phyloP scores from a whole-genome alignment of 2,329 filamentous ascomycete genomes.

The Emmonsiellopsis sp. region DNA sequence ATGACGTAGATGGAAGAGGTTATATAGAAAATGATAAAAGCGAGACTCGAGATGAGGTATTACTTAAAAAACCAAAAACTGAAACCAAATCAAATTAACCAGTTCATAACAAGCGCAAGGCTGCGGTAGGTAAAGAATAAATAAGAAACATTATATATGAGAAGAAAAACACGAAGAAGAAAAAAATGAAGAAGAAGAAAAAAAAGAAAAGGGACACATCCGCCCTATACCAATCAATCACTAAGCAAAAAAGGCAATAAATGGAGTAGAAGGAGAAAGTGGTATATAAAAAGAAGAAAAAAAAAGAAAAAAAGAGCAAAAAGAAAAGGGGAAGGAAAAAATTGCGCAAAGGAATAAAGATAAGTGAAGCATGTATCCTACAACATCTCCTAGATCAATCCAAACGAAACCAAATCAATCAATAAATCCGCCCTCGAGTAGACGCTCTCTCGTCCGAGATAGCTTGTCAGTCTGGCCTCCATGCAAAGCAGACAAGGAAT shows the following conservation, averaged over 20 bases:
- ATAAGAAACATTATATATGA: neutral
- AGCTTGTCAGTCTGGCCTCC: neutral
- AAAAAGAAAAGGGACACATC: neutral
- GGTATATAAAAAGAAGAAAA: neutral
- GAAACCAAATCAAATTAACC: neutral
- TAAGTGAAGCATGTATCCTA: neutral
- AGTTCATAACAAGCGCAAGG: neutral
- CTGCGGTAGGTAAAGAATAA: neutral
- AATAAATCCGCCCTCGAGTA: no score
- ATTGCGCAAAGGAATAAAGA: neutral
- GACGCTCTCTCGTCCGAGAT: no score
- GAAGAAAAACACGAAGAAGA: neutral
- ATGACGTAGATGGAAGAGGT: neutral
- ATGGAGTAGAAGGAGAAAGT: slow-evolving; percentile 6
- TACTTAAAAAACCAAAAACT: neutral
- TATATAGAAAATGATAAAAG: neutral
- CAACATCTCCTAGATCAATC: no score
- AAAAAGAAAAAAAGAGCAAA: neutral
- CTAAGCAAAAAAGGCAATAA: slow-evolving; percentile 4
- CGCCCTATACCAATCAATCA: no score
- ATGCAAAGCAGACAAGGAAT: neutral
- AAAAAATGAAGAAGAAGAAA: neutral
- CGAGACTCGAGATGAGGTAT: no score
- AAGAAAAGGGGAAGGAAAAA: neutral
- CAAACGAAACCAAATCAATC: no score